Base-by-base conservation (phyloP, 2,329 filamentous ascomycete species). In the Waltergamsia citrina region DNA sequence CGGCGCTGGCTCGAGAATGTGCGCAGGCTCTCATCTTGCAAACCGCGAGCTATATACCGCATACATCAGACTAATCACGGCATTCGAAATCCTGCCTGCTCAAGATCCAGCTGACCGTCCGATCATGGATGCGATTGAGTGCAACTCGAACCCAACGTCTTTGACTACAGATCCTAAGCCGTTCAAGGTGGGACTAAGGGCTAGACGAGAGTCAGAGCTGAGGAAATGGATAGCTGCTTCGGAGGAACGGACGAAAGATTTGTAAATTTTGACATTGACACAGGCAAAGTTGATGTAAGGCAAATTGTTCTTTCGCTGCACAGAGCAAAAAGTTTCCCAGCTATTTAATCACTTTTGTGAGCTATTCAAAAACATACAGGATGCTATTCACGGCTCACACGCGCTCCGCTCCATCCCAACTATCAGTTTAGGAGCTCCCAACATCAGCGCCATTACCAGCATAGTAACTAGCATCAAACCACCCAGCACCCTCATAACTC, bases 1-100 rank as follows among this genome's bases (percentile, higher is more conserved):
- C 40, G 76, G 77, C 3, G 74, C 75, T 0, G 76, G 77, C 3
- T 71, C 68, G 3, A 63, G 76, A 24, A 78, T 79, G 67, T 81
- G 76, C 46, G 71, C 69, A 1, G 77, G 77, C 14, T 71, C 67
- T 2, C 75, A 78, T 42, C 62, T 81, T 7, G 77, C 71, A 4
- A 78, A 78, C 48, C 66, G 76, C 3, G 72, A 79, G 47, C 63
- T 80, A 1, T 81, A 69, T 53, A 74, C 71, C 2, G 71, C 71
- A 0, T 77, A 73, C 39, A 54, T 78, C 21, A 62, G 76, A 1
- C 53, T 80, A 25, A 68, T 80, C 39, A 68, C 63, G 0, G 71
- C 73, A 0, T 79, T 79, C 43, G 52, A 67, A 18, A 69, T 80
- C 36, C 54, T 64, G 3, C 60, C 66, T 1, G 59, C 69, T 0